phyloP scores from a whole-genome alignment of 148 eudicot species.

The Tetragonia tetragonoides region DNA sequence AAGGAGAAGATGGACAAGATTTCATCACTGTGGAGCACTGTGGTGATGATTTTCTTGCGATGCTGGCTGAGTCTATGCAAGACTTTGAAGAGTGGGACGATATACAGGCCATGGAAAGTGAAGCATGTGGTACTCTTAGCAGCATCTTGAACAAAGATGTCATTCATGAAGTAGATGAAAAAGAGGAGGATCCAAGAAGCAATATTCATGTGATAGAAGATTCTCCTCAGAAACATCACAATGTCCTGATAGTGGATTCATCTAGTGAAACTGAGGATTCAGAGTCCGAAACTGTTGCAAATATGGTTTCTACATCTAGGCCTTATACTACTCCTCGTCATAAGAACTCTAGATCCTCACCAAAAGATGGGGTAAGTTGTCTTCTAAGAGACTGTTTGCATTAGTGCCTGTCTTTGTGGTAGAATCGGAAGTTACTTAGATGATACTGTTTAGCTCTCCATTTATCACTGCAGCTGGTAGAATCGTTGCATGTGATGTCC shows the following conservation, averaged over 20 bases:
- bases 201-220: conserved; percentile 42
- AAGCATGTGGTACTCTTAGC: conserved; percentile 75
- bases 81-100: conserved; percentile 95
- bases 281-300: conserved; percentile 24
- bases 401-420: not conserved
- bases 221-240: conserved; percentile 43
- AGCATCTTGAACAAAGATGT: conserved; percentile 53
- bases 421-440: not conserved
- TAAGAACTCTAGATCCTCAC: conserved; percentile 16
- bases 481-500: not conserved
- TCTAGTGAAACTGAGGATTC: conserved; percentile 62
- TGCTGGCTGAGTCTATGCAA: conserved; percentile 84
- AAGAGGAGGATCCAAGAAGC: conserved; percentile 24
- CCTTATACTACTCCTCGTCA: conserved; percentile 20
- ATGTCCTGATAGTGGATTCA: conserved; percentile 58
- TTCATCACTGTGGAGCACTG: conserved; percentile 91
- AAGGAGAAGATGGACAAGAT: conserved; percentile 91
- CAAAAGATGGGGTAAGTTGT: conserved; percentile 41
- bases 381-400: not conserved
- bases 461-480: not conserved
- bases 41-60: conserved; percentile 87
- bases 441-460: not conserved
- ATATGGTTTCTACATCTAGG: conserved; percentile 26
- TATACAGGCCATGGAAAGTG: conserved; percentile 82
- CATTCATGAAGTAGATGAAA: conserved; percentile 30